Evolutionary conservation across 495 filamentous ascomycete species (phyloP).

Genomic region (Cryomyces antarcticus): DNA sequence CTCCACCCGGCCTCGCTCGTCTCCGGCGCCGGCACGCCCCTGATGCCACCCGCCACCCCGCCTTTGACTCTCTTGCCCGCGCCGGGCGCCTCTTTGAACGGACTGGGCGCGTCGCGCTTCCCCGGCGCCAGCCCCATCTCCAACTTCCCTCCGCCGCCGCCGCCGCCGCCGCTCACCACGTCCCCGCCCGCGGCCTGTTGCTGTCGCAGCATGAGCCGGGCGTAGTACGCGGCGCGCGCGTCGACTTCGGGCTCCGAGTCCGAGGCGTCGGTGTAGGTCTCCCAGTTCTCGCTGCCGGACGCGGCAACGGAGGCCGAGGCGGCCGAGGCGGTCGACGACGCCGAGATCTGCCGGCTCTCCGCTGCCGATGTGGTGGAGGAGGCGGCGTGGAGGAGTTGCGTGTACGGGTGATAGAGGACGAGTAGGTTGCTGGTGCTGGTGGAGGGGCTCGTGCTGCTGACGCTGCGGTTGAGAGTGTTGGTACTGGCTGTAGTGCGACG

Average conservation of each 20-base stretch:
- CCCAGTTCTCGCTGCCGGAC: slow-evolving; percentile 85
- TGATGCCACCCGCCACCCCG: slow-evolving; percentile 9
- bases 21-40: slow-evolving; percentile 6
- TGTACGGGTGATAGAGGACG: slow-evolving; percentile 1
- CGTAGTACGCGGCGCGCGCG: slow-evolving; percentile 54
- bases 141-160: neutral
- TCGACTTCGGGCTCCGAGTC: slow-evolving; percentile 42
- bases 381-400: slow-evolving; percentile 2
- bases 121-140: slow-evolving; percentile 40
- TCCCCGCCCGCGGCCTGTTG: slow-evolving; percentile 18
- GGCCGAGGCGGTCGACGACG: slow-evolving; percentile 4
- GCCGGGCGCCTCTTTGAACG: slow-evolving; percentile 16
- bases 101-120: slow-evolving; percentile 23
- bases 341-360: slow-evolving; percentile 7
- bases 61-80: slow-evolving; percentile 8
- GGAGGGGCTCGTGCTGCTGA: neutral
- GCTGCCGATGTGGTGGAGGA: slow-evolving; percentile 3
- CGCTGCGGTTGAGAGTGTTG: neutral
- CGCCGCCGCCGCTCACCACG: neutral
- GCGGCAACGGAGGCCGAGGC: slow-evolving; percentile 25
- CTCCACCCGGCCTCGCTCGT: slow-evolving; percentile 24
- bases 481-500: too few species aligned
- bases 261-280: slow-evolving; percentile 54
- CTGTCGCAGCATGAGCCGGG: slow-evolving; percentile 37
- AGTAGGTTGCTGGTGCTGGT: neutral